Base-by-base conservation (phyloP, 306 rosid genomes). In the Gastrolobium bilobum region DNA sequence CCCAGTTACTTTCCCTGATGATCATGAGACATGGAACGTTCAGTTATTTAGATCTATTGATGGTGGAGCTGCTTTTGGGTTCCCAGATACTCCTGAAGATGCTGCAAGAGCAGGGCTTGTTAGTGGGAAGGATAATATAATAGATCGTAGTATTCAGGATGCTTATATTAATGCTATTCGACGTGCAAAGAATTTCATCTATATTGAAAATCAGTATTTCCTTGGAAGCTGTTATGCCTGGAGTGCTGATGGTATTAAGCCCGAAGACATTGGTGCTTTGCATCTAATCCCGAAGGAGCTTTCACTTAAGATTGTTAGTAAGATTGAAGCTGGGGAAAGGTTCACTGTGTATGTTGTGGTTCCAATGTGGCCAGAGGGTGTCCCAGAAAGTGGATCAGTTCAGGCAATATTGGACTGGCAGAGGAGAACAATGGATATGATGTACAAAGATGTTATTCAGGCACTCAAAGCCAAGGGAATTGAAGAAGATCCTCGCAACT, bases 351-450 rank as follows among this genome's bases (percentile, higher is more conserved):
- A 88, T 54, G 51, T 82, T 57, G 93, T 90, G 84, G 83, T 90
- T 10, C 93, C 93, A 29, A 86, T 90, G 93, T 87, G 91, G 91
- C 91, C 94, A 29, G 91, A 90, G 74, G 91, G 94, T n/a, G 42
- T 77, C 3, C 91, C 94, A 0, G 94, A 88, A 59, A 84, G 89
- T 71, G 90, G 79, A 38, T 88, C 90, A 3, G 94, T 90, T 73
- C 94, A 90, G 79, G 91, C 94, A 8, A 90, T 90, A 84, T 78
- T 90, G 79, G 94, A 88, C 38, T 90, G 94, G 94, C 94, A 90
- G 74, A 90, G 82, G 84, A 90, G 94, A 67, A 90, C 94, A 35
- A 78, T 90, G 88, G 91, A 90, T 15, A 86, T 85, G 84, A 90
- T 90, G 94, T 90, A 90, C 79, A 90, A 82, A 57, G 94, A 90